A percentile compares a stretch with the other conserved stretches of the same genome.
These are phyloP conservation scores for Myochromella boudieri DNA, from an alignment of 768 basidiomycete species.

Conservation along the genomic window DNA sequence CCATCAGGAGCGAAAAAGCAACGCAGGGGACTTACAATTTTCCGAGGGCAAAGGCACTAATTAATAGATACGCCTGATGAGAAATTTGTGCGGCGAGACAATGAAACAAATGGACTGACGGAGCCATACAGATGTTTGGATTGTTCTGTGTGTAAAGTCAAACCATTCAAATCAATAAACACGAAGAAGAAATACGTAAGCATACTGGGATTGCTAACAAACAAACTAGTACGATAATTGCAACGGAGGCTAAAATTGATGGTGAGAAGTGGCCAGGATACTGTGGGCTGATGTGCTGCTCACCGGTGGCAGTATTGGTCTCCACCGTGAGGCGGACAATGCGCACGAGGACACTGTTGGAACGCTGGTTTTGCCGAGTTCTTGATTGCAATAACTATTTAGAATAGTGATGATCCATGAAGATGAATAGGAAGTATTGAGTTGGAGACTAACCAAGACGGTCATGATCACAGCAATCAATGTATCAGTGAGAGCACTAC, in stretches of 20 bases:
- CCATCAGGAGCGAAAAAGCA: too few relatives aligned
- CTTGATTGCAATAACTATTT: conserved; percentile 11
- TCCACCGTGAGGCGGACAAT: conserved; percentile 16
- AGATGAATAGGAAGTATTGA: not conserved
- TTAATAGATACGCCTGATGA: not conserved
- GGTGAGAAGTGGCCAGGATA: too few relatives aligned
- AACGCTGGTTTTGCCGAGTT: conserved; percentile 6
- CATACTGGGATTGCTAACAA: conserved; percentile 15
- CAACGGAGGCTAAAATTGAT: conserved; percentile 9
- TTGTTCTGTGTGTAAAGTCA: too few relatives aligned
- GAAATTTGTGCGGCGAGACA: not conserved
- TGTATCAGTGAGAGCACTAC: not conserved
- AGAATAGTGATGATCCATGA: too few relatives aligned
- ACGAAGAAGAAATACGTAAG: too few relatives aligned
- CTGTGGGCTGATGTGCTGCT: not conserved
- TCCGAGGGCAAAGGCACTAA: conserved; percentile 14
- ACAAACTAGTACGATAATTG: conserved; percentile 12
- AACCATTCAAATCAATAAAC: too few relatives aligned
- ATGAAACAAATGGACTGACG: conserved; percentile 11
- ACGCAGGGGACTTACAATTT: conserved; percentile 8
- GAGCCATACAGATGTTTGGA: conserved; percentile 14
- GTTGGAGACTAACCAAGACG: not conserved
- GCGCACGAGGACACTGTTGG: conserved; percentile 8
- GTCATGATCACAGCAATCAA: not conserved
- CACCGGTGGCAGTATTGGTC: conserved; percentile 14